Evolutionary conservation across 1,284 basidiomycete species (phyloP).

Genomic region (Paramarasmius palmivorus): DNA sequence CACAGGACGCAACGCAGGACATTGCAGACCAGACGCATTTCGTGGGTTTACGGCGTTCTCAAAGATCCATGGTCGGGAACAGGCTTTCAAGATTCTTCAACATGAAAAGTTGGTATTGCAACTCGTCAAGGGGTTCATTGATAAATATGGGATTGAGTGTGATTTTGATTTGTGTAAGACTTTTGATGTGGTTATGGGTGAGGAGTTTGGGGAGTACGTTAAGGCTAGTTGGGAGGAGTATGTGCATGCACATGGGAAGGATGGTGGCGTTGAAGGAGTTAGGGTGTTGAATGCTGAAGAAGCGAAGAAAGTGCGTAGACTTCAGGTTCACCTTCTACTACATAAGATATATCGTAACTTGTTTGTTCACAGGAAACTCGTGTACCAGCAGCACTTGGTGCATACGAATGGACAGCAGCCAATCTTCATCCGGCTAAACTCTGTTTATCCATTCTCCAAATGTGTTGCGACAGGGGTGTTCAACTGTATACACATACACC

Average conservation of each 20-base stretch:
- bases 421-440: conserved; percentile 18
- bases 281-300: conserved; percentile 10
- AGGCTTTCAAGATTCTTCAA: conserved; percentile 18
- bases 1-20: conserved; percentile 19
- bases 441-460: conserved; percentile 14
- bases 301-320: conserved; percentile 12
- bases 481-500: conserved; percentile 16
- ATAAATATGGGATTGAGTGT: conserved; percentile 16
- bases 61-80: conserved; percentile 16
- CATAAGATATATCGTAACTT: neutral
- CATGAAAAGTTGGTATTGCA: conserved; percentile 19
- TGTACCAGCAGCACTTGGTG: conserved; percentile 16
- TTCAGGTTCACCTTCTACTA: neutral
- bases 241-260: conserved; percentile 10
- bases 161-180: conserved; percentile 19
- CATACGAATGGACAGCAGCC: conserved; percentile 18
- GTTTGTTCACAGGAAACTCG: conserved; percentile 11
- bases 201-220: conserved; percentile 16
- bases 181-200: conserved; percentile 18
- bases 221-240: conserved; percentile 15
- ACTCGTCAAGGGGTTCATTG: conserved; percentile 15
- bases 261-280: conserved; percentile 14
- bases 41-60: conserved; percentile 18
- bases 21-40: conserved; percentile 20
- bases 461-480: conserved; percentile 13